Conservation (phyloP, 495 filamentous ascomycete species). For the Penicillium nucicola region DNA sequence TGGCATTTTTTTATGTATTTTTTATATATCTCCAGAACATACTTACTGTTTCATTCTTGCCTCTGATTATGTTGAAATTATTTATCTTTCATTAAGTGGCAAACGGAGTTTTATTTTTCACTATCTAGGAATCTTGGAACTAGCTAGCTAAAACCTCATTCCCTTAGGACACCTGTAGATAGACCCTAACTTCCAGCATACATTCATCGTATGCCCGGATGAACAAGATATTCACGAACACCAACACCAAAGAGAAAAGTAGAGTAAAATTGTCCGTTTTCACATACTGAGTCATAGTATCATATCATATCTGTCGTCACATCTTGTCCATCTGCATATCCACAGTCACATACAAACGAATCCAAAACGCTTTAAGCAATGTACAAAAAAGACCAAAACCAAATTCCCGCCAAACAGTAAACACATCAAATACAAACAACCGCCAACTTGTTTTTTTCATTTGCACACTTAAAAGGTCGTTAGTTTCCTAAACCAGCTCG, state of each 20-base stretch:
- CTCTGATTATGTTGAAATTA: too few relatives aligned
- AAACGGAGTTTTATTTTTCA: too few relatives aligned
- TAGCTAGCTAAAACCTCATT: too few relatives aligned
- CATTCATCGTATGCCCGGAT: too few relatives aligned
- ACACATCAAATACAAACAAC: background rate
- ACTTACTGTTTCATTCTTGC: too few relatives aligned
- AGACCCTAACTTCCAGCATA: too few relatives aligned
- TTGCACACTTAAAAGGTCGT: slow-evolving; percentile 32
- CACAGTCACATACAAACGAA: background rate
- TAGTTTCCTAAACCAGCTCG: slow-evolving; percentile 49
- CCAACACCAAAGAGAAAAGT: background rate
- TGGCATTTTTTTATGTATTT: too few relatives aligned
- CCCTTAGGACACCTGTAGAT: too few relatives aligned
- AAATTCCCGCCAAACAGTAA: background rate
- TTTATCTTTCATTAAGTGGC: too few relatives aligned
- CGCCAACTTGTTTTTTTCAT: background rate
- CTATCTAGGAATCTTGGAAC: too few relatives aligned
- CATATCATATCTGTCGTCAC: slow-evolving; percentile 15
- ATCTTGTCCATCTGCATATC: background rate
- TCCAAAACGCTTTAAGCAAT: background rate
- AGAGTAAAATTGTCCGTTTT: background rate
- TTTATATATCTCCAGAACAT: too few relatives aligned
- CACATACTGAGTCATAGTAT: slow-evolving; percentile 1
- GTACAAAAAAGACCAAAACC: background rate
- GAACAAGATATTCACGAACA: too few relatives aligned